phyloP scores from a whole-genome alignment of 2,329 filamentous ascomycete genomes.

The Calonectria naviculata region DNA sequence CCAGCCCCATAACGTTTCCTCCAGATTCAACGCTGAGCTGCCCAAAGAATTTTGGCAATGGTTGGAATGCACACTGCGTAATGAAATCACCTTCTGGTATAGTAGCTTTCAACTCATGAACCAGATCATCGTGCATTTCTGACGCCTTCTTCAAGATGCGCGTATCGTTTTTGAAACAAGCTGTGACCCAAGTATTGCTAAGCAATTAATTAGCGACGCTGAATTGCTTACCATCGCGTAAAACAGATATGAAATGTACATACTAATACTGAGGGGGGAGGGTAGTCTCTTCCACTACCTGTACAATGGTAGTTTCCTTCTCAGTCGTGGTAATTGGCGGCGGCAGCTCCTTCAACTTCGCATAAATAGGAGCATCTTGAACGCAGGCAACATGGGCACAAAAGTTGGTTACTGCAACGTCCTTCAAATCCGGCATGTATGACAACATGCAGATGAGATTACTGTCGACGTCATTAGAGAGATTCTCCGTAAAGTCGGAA shows the following conservation, averaged over 20 bases:
- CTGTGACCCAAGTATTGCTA: slow-evolving; percentile 19
- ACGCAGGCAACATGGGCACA: slow-evolving; percentile 28
- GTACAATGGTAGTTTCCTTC: slow-evolving; percentile 26
- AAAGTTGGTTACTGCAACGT: slow-evolving; percentile 18
- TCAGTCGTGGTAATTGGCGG: slow-evolving; percentile 25
- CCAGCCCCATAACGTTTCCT: slow-evolving; percentile 11
- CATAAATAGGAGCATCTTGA: slow-evolving; percentile 23
- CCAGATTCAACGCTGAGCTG: slow-evolving; percentile 9
- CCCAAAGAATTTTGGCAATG: slow-evolving; percentile 11
- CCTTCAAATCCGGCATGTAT: slow-evolving; percentile 24
- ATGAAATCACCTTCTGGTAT: slow-evolving; percentile 19
- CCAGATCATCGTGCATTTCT: slow-evolving; percentile 12
- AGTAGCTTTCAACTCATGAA: slow-evolving; percentile 16
- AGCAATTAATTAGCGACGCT: neutral
- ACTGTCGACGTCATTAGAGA: slow-evolving; percentile 23
- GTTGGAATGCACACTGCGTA: slow-evolving; percentile 12
- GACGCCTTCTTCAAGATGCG: slow-evolving; percentile 11
- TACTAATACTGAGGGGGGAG: slow-evolving; percentile 29
- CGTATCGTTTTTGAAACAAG: slow-evolving; percentile 21
- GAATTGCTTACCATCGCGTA: neutral
- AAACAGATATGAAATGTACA: neutral
- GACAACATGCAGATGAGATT: slow-evolving; percentile 25
- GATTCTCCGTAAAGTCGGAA: slow-evolving; percentile 14
- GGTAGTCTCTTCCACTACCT: slow-evolving; percentile 29
- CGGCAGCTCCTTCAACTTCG: slow-evolving; percentile 31